Evolutionary conservation across 345 rosid genomes (phyloP).

Genomic region (Citrus medica): DNA sequence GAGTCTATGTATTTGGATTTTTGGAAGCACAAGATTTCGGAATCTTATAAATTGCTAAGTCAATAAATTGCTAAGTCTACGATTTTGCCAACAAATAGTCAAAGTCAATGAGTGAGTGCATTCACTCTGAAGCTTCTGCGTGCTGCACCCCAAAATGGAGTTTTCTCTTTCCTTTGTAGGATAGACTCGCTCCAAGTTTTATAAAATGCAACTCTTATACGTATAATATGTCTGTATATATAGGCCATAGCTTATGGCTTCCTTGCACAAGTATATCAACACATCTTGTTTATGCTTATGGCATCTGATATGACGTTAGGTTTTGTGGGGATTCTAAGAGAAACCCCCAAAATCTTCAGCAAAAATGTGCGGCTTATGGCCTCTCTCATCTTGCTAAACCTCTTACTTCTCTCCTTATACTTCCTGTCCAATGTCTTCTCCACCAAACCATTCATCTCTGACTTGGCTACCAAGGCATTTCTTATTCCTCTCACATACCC

Average conservation of each 20-base stretch:
- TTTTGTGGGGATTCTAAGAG: conserved; percentile 30
- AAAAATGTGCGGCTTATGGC: conserved; percentile 42
- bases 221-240: neutral
- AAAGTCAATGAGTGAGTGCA: neutral
- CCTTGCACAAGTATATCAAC: neutral
- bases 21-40: no score
- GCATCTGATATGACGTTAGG: conserved; percentile 1
- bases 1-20: no score
- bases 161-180: no score
- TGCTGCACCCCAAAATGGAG: neutral
- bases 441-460: conserved; percentile 27
- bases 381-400: conserved; percentile 25
- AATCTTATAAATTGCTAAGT: no score
- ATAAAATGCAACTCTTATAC: no score
- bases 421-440: conserved; percentile 25
- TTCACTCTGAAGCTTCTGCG: neutral
- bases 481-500: conserved; percentile 26
- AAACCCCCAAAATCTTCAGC: conserved; percentile 34
- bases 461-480: conserved; percentile 17
- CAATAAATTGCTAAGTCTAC: no score
- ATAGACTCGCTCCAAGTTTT: neutral
- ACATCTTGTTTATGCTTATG: neutral
- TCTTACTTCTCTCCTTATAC: conserved; percentile 23
- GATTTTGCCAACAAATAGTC: no score
- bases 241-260: neutral